A percentile compares a stretch with the other conserved stretches of the same genome.
Evolutionary conservation across 1,139 yeast genomes (phyloP).

Genomic region (Taphrina confusa): DNA sequence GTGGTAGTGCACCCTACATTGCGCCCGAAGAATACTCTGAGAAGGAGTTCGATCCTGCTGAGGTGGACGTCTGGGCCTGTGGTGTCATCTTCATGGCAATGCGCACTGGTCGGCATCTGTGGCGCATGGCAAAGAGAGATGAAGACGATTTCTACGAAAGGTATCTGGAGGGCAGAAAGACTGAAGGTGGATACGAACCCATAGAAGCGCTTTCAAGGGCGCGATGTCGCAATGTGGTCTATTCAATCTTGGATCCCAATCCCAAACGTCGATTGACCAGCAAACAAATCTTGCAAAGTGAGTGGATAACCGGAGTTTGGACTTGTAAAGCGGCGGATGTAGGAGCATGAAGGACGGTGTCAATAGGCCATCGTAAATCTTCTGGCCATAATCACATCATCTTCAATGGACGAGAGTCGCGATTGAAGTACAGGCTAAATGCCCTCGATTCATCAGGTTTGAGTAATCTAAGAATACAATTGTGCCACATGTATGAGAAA

Average conservation of each 20-base stretch:
- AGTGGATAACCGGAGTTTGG: conserved; percentile 89
- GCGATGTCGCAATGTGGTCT: conserved; percentile 85
- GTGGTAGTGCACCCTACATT: conserved; percentile 92
- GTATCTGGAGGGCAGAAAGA: conserved; percentile 74
- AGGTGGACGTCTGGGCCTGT: conserved; percentile 94
- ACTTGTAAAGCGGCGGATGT: conserved; percentile 69
- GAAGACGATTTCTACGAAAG: conserved; percentile 78
- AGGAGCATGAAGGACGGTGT: conserved; percentile 40
- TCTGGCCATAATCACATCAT: no score
- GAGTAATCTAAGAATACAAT: no score
- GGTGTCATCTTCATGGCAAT: conserved; percentile 98
- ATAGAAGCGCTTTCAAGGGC: conserved; percentile 59
- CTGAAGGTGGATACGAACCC: conserved; percentile 84
- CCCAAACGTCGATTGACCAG: conserved; percentile 84
- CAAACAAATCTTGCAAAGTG: conserved; percentile 82
- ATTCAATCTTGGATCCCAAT: conserved; percentile 86
- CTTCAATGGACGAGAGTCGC: no score
- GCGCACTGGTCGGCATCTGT: conserved; percentile 92
- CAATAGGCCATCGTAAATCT: no score
- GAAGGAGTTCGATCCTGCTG: conserved; percentile 79
- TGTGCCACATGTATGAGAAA: no score
- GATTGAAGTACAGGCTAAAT: no score
- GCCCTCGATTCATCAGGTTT: no score
- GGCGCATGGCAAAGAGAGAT: conserved; percentile 74
- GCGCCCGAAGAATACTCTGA: conserved; percentile 90